Evolutionary conservation across 306 rosid species (phyloP).

Genomic region (Cucurbita maxima): DNA sequence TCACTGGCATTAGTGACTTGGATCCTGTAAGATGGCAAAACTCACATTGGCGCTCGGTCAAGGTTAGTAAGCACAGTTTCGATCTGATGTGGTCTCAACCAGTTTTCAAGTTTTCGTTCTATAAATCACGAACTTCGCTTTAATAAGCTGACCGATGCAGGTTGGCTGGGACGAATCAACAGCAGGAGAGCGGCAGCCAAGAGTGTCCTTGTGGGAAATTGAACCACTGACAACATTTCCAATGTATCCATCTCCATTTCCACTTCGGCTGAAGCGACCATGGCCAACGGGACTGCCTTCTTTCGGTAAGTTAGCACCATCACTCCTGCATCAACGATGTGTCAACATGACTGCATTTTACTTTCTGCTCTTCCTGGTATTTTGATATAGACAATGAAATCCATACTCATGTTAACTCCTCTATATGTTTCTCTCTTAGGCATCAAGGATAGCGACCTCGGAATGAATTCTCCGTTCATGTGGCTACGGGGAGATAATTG

Average conservation of each 20-base stretch:
- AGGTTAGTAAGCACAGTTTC: conserved; percentile 39
- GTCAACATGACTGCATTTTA: background rate
- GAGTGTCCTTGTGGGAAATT: conserved; percentile 95
- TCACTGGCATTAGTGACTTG: conserved; percentile 78
- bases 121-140: background rate
- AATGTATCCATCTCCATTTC: conserved; percentile 92
- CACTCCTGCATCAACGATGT: background rate
- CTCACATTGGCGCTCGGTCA: conserved; percentile 98
- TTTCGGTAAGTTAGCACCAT: conserved; percentile 33
- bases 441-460: conserved; percentile 67
- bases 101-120: background rate
- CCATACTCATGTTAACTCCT: background rate
- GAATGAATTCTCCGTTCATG: conserved; percentile 60
- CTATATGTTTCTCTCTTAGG: conserved; percentile 26
- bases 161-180: conserved; percentile 99
- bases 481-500: conserved; percentile 74
- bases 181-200: conserved; percentile 97
- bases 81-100: background rate
- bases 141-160: conserved; percentile 29
- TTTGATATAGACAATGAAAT: background rate
- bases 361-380: background rate
- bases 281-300: conserved; percentile 90
- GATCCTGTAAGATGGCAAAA: conserved; percentile 76
- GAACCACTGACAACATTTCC: conserved; percentile 96
- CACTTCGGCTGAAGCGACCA: conserved; percentile 83